Base-by-base conservation (phyloP, 1,284 basidiomycete genomes). In the Albatrellus sp. region DNA sequence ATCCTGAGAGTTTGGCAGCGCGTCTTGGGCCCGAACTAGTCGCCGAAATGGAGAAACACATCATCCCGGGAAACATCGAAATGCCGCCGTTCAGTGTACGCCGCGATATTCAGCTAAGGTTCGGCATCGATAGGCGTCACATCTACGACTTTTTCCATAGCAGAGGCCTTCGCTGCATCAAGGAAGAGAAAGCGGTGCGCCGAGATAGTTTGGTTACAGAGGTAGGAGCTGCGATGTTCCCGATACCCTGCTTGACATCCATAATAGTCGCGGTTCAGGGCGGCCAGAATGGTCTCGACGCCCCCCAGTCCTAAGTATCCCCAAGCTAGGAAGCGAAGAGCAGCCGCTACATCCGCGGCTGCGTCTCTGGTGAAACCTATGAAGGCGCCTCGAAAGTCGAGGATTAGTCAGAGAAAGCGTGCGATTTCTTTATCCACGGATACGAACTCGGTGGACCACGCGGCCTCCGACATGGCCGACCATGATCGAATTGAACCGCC, bases 141-240 rank as follows among this genome's bases (percentile, higher is more conserved):
- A 75, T 84, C 51, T 84, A 84, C 54, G 81, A 84, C 57, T 84
- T 82, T 58, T 83, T 81, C 59, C 81, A 83, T 57, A 60, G 58
- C 52, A 57, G 60, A 69, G 80, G 80, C 32, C 59, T 84, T 41
- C 48, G 57, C 47, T 35, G 52, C 49, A 20, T 56, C 47, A 47
- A 55, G 49, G 49, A 50, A 29, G 48, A 54, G 48, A 50, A 49
- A 68, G 65, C n/a, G 6, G 28, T 40, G 13, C 70, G 75, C 54
- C 56, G 44, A 33, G 20, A 43, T 44, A 37, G 48, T 13, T 37
- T 40, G 38, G 45, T 31, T 29, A 28, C 39, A 12, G 52, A 53
- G 34, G 51, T 53, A 40, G 34, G 51, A 40, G 42, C 30, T 34
- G 19, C 17, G 32, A 12, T 31, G 10, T 11, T 16, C 4, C 12